Base-by-base conservation (phyloP, 106 monocot species). In the Apostasia shenzhenica region DNA sequence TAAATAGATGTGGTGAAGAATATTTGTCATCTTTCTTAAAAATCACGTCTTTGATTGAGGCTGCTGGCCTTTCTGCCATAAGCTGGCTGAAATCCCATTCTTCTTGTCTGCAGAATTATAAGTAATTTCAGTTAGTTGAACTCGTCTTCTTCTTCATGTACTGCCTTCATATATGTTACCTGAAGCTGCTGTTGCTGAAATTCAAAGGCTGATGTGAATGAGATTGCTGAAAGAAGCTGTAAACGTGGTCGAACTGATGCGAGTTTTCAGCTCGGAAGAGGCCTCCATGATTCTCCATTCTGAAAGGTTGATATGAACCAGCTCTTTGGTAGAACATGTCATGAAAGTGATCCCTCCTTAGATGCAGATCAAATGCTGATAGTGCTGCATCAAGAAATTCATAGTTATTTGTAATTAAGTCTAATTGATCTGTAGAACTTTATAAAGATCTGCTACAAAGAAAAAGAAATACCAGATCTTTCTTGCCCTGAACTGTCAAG, bases 81-180 rank as follows among this genome's bases (percentile, higher is more conserved):
- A 73, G 72, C 26, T 79, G 76, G 37, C 65, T 72, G 70, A 82
- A 77, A 38, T 73, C 80, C 80, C 80, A 87, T 42, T 87, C 80
- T 59, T 83, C 77, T 5, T 71, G 71, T 50, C 86, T 80, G 43
- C 60, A 26, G 26, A 26, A 26, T 26, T 26, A 26, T 26, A 26
- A 26, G 26, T 26, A 26, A 26, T 26, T 26, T 26, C 26, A 26
- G 26, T 26, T 26, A 26, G 26, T 26, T 26, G 26, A 26, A 26
- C 26, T 26, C 26, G 26, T 26, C 3, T 9, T 57, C 14, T 3
- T 37, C 5, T 41, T 48, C 8, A 52, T 53, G 8, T 11, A 26
- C 26, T 26, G 26, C 26, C 26, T 26, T 67, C 1, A 4, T 12
- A 11, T 12, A 14, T 2, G 13, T 1, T 79, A 85, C 79, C 76